These are phyloP conservation scores for Starmerella roubikii DNA, from an alignment of 805 yeast genomes.

Conservation along the genomic window DNA sequence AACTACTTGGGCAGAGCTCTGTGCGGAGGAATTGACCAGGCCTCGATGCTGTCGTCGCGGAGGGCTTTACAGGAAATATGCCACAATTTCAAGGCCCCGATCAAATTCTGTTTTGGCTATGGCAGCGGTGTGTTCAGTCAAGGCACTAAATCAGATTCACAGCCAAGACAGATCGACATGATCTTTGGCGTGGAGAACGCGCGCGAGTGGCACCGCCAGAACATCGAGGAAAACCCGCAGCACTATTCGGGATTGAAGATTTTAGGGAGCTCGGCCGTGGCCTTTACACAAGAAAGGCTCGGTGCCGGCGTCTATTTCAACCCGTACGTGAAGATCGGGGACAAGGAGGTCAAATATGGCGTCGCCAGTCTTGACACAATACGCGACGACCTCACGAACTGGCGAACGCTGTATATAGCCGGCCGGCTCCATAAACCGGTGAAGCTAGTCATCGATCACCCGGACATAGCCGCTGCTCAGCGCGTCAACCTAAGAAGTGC, in stretches of 20 bases:
- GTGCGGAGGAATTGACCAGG: too few relatives aligned
- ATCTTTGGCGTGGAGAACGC: constrained; percentile 70
- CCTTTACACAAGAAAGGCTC: constrained; percentile 40
- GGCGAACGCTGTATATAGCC: constrained; percentile 78
- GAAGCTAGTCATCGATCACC: constrained; percentile 44
- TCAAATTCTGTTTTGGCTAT: constrained; percentile 75
- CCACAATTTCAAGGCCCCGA: constrained; percentile 53
- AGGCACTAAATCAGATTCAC: constrained; percentile 32
- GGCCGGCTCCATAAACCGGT: constrained; percentile 95
- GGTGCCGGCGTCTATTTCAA: constrained; percentile 93
- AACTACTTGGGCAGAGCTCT: too few relatives aligned
- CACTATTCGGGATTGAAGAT: constrained; percentile 63
- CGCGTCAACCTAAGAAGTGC: constrained; percentile 65
- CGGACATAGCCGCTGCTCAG: constrained; percentile 15
- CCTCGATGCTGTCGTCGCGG: constrained; percentile 9
- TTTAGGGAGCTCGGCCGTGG: constrained; percentile 47
- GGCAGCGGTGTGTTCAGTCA: constrained; percentile 91
- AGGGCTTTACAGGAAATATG: constrained; percentile 33
- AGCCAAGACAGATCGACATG: constrained; percentile 59
- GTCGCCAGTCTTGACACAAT: constrained; percentile 53
- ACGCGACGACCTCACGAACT: constrained; percentile 57
- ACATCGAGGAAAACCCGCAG: constrained; percentile 48
- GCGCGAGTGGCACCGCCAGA: constrained; percentile 60
- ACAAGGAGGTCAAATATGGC: constrained; percentile 67
- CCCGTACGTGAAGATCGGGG: constrained; percentile 62